Conservation (phyloP, 768 basidiomycete species). For the Gymnopilus dilepis region DNA sequence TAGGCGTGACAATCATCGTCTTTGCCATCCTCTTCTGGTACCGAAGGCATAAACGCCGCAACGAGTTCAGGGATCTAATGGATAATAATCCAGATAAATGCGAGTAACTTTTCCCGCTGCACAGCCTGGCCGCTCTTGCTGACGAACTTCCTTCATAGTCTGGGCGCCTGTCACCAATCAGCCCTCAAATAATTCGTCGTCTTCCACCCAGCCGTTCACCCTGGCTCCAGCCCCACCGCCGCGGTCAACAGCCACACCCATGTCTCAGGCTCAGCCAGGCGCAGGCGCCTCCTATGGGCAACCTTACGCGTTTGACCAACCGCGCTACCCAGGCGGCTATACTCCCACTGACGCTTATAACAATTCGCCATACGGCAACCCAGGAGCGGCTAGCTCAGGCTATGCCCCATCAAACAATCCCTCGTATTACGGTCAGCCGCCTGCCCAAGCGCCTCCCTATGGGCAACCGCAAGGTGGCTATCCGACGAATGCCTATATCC, state of each 20-base stretch:
- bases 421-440: neutral
- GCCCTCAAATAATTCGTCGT: neutral
- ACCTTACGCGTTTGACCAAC: conserved; percentile 1
- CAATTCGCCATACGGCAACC: conserved; percentile 10
- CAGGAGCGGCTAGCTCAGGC: neutral
- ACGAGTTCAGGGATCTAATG: conserved; percentile 8
- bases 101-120: neutral
- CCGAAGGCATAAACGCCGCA: conserved; percentile 8
- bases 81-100: neutral
- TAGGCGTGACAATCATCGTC: conserved; percentile 2
- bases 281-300: neutral
- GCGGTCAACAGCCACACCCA: neutral
- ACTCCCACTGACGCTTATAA: conserved; percentile 13
- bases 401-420: neutral
- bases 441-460: neutral
- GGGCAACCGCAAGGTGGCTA: conserved; percentile 5
- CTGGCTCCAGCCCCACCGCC: neutral
- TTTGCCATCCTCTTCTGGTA: conserved; percentile 15
- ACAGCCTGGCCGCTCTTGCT: neutral
- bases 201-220: conserved; percentile 1
- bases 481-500: conserved; percentile 1
- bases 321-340: conserved; percentile 23
- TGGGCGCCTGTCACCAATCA: conserved; percentile 6
- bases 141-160: neutral
- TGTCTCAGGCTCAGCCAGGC: neutral